Percentiles rank a stretch among this genome's conserved stretches.
phyloP scores from a whole-genome alignment of 1,284 basidiomycete species.

The Prillingera fragicola region DNA sequence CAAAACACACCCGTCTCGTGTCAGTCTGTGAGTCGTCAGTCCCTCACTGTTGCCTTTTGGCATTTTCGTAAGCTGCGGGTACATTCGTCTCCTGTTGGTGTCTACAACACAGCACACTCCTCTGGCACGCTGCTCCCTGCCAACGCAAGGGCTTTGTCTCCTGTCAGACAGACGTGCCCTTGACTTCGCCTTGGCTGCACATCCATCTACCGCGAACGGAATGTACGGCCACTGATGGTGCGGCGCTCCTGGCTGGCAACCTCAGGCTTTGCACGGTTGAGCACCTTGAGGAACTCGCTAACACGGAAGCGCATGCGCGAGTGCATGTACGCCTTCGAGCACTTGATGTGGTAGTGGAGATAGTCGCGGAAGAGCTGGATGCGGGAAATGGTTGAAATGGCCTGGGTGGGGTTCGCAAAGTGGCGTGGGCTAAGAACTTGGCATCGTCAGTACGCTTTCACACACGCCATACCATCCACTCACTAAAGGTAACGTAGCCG shows the following conservation, averaged over 20 bases:
- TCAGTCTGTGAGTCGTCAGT: too few species aligned
- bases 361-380: constrained; percentile 98
- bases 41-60: too few species aligned
- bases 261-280: constrained; percentile 98
- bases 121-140: too few species aligned
- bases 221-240: constrained; percentile 63
- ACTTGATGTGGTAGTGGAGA: constrained; percentile 98
- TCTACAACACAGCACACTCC: too few species aligned
- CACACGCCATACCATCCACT: constrained; percentile 19
- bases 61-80: too few species aligned
- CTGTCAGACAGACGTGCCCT: too few species aligned
- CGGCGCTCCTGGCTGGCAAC: constrained; percentile 67
- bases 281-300: constrained; percentile 92
- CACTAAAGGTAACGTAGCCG: constrained; percentile 92
- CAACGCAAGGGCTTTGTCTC: too few species aligned
- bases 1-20: too few species aligned
- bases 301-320: constrained; percentile 93
- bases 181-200: too few species aligned
- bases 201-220: constrained; percentile 33
- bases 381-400: constrained; percentile 83
- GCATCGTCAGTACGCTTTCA: not conserved
- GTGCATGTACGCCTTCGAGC: constrained; percentile 99
- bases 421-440: constrained; percentile 92
- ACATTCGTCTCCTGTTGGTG: too few species aligned
- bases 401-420: constrained; percentile 69